Evolutionary conservation across 371 early-diverging fungal species (phyloP).

Genomic region (Mucor lusitanicus): DNA sequence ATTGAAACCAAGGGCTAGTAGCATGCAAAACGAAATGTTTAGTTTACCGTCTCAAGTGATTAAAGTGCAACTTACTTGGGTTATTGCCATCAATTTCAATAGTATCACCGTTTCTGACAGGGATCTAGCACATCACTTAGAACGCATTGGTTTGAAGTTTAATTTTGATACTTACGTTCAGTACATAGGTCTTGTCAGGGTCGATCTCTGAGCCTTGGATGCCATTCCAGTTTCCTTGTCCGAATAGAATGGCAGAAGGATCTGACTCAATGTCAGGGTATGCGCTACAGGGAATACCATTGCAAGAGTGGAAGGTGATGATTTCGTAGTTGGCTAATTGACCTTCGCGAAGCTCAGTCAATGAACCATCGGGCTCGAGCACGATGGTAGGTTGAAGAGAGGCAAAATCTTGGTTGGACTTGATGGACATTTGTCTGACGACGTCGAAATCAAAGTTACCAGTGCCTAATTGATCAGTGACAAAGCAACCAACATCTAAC

Average conservation of each 20-base stretch:
- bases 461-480: neutral
- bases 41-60: neutral
- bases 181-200: conserved; percentile 11
- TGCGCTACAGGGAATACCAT: neutral
- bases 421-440: neutral
- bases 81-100: conserved; percentile 4
- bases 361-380: neutral
- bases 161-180: conserved; percentile 10
- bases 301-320: conserved; percentile 17
- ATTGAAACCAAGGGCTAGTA: conserved; percentile 5
- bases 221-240: conserved; percentile 25
- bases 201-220: neutral
- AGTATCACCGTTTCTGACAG: conserved; percentile 16
- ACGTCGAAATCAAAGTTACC: conserved; percentile 5
- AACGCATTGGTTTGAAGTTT: neutral
- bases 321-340: conserved; percentile 1
- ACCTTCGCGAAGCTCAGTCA: neutral
- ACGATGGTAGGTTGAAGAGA: neutral
- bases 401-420: neutral
- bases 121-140: conserved; percentile 12
- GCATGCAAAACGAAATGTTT: neutral
- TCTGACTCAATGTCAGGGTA: neutral
- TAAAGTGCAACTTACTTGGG: neutral
- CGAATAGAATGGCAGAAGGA: conserved; percentile 11
- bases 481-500: neutral